Percentiles rank a stretch among this genome's conserved stretches.
Evolutionary conservation across 2,329 filamentous ascomycete genomes (phyloP).

Genomic region (Fusarium sambucinum): DNA sequence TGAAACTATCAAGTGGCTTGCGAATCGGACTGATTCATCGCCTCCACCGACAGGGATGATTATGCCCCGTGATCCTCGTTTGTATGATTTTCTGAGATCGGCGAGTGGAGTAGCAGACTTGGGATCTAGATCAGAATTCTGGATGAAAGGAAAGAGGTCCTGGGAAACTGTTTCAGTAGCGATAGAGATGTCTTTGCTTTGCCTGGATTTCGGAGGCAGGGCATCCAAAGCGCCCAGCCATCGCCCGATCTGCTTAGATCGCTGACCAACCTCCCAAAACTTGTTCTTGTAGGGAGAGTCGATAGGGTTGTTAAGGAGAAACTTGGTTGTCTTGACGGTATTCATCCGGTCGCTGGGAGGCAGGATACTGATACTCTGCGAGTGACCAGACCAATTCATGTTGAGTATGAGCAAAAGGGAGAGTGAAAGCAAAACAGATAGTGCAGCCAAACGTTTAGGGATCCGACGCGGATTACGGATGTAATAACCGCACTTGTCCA

Average conservation of each 20-base stretch:
- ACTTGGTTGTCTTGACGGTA: conserved; percentile 2
- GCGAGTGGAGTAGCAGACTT: conserved; percentile 37
- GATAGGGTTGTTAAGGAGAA: conserved; percentile 43
- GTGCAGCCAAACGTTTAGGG: background rate
- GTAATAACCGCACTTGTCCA: background rate
- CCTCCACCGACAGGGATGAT: conserved; percentile 51
- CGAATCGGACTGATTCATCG: conserved; percentile 46
- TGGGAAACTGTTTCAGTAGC: conserved; percentile 24
- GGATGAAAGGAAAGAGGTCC: conserved; percentile 45
- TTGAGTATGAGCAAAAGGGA: background rate
- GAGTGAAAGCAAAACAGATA: conserved; percentile 11
- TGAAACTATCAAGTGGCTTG: conserved; percentile 51
- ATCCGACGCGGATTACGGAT: conserved; percentile 11
- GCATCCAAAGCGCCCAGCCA: conserved; percentile 30
- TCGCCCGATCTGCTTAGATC: conserved; percentile 24
- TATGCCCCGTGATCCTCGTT: conserved; percentile 44
- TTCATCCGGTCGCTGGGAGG: background rate
- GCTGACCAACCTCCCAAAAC: conserved; percentile 51
- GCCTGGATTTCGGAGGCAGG: background rate
- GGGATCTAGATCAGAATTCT: conserved; percentile 3
- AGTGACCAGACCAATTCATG: conserved; percentile 6
- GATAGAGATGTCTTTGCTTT: background rate
- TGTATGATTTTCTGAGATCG: conserved; percentile 42
- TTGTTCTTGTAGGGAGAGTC: conserved; percentile 46
- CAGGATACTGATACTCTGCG: background rate